phyloP scores from a whole-genome alignment of 2,329 filamentous ascomycete genomes.

The Lachnum nothofagi region DNA sequence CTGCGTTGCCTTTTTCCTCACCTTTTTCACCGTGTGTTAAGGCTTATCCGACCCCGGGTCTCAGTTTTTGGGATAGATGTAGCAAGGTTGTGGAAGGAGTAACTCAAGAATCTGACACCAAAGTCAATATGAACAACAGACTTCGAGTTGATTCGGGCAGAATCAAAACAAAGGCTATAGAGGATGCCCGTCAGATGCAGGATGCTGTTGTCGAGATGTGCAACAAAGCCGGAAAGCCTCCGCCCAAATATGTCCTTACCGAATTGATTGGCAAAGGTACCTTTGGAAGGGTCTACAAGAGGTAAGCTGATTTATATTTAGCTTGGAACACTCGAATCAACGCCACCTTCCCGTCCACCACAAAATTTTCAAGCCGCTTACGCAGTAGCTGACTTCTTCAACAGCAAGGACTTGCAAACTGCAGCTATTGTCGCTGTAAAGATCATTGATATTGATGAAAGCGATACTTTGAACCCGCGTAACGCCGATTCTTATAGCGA shows the following conservation, averaged over 20 bases:
- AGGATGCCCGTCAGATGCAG: slow-evolving; percentile 69
- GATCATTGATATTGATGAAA: slow-evolving; percentile 78
- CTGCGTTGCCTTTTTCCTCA: too few species aligned
- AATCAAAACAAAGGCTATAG: slow-evolving; percentile 36
- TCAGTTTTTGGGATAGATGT: too few species aligned
- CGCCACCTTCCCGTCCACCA: background rate
- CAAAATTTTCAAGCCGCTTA: slow-evolving; percentile 9
- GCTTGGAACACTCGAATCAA: background rate
- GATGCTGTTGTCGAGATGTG: slow-evolving; percentile 57
- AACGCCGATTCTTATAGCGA: slow-evolving; percentile 64
- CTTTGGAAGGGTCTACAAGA: slow-evolving; percentile 71
- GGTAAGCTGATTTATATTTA: slow-evolving; percentile 21
- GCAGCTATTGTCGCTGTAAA: slow-evolving; percentile 64
- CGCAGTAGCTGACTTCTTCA: slow-evolving; percentile 4
- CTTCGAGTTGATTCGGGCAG: slow-evolving; percentile 16
- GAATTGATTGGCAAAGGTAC: slow-evolving; percentile 72
- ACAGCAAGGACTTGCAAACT: slow-evolving; percentile 31
- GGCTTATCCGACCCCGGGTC: too few species aligned
- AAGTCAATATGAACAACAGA: background rate
- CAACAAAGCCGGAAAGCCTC: slow-evolving; percentile 52
- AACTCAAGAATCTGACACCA: too few species aligned
- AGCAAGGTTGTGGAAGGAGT: too few species aligned
- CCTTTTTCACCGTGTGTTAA: too few species aligned
- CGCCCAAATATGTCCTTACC: slow-evolving; percentile 62
- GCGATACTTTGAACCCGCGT: slow-evolving; percentile 62